A percentile compares a stretch with the other conserved stretches of the same genome.
These are phyloP conservation scores for Botrytis cinerea DNA, from an alignment of 2,329 filamentous ascomycete genomes.

Conservation along the genomic window DNA sequence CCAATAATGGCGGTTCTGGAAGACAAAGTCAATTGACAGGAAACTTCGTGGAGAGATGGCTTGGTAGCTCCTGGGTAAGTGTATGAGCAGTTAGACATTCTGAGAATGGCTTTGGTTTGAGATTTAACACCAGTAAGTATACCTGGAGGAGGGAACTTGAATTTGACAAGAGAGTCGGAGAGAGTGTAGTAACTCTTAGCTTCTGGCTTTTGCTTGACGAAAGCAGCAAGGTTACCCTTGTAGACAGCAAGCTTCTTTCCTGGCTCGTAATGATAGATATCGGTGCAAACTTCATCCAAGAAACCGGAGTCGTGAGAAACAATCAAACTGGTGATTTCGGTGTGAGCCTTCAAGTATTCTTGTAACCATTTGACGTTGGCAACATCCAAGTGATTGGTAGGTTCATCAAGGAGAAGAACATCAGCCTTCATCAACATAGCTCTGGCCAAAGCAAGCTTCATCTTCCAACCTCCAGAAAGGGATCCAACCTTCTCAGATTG, in stretches of 20 bases:
- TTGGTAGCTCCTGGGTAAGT: conserved; percentile 90
- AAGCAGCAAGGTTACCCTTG: conserved; percentile 78
- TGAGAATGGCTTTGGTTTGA: conserved; percentile 87
- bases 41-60: conserved; percentile 83
- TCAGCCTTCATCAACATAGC: conserved; percentile 98
- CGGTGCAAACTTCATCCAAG: conserved; percentile 94
- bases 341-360: conserved; percentile 92
- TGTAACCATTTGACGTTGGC: conserved; percentile 95
- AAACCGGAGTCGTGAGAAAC: conserved; percentile 98
- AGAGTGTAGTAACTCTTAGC: conserved; percentile 98
- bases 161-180: conserved; percentile 82
- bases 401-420: conserved; percentile 94
- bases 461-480: conserved; percentile 98
- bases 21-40: conserved; percentile 83
- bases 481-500: conserved; percentile 91
- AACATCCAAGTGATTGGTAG: conserved; percentile 97
- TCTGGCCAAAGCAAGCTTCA: conserved; percentile 95
- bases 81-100: conserved; percentile 89
- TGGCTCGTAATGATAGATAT: conserved; percentile 97
- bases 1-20: conserved; percentile 96
- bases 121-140: conserved; percentile 96
- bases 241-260: conserved; percentile 91
- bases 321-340: conserved; percentile 94
- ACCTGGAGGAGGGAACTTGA: conserved; percentile 96
- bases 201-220: conserved; percentile 88